These are phyloP conservation scores for Cryphonectria radicalis DNA, from an alignment of 2,329 filamentous ascomycete genomes.

Conservation along the genomic window DNA sequence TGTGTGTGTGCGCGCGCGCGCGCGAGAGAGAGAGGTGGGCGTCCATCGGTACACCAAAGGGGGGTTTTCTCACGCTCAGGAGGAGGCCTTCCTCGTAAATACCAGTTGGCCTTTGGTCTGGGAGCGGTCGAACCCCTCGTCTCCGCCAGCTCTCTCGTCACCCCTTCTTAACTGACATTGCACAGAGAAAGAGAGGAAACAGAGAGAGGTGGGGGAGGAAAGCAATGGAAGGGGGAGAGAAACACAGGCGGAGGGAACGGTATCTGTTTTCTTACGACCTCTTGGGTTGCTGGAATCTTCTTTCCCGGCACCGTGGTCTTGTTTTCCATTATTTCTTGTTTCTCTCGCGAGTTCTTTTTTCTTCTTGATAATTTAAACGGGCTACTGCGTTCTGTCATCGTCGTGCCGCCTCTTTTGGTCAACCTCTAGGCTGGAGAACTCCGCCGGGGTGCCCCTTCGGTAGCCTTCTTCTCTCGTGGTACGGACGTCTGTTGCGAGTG, in stretches of 20 bases:
- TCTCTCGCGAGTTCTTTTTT: slow-evolving; percentile 25
- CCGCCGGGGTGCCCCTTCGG: slow-evolving; percentile 18
- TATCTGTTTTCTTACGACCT: slow-evolving; percentile 26
- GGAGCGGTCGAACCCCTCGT: slow-evolving; percentile 9
- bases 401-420: slow-evolving; percentile 24
- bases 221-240: not conserved
- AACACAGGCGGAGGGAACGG: slow-evolving; percentile 11
- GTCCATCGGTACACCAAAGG: slow-evolving; percentile 26
- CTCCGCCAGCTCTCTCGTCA: slow-evolving; percentile 13
- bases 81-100: slow-evolving; percentile 27
- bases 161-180: slow-evolving; percentile 6
- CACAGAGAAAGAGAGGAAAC: slow-evolving; percentile 12
- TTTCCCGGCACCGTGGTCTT: slow-evolving; percentile 21
- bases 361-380: slow-evolving; percentile 29
- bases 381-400: slow-evolving; percentile 25
- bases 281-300: slow-evolving; percentile 19
- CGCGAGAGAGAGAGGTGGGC: slow-evolving; percentile 9
- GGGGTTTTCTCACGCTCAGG: slow-evolving; percentile 19
- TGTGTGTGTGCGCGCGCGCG: slow-evolving; percentile 17
- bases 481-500: slow-evolving; percentile 23
- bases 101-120: slow-evolving; percentile 19
- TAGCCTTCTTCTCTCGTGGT: slow-evolving; percentile 26
- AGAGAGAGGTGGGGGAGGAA: not conserved
- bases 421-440: slow-evolving; percentile 12
- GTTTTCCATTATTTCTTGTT: slow-evolving; percentile 28